Base-by-base conservation (phyloP, 139 green algal species). In the Picochlorum sp. region DNA sequence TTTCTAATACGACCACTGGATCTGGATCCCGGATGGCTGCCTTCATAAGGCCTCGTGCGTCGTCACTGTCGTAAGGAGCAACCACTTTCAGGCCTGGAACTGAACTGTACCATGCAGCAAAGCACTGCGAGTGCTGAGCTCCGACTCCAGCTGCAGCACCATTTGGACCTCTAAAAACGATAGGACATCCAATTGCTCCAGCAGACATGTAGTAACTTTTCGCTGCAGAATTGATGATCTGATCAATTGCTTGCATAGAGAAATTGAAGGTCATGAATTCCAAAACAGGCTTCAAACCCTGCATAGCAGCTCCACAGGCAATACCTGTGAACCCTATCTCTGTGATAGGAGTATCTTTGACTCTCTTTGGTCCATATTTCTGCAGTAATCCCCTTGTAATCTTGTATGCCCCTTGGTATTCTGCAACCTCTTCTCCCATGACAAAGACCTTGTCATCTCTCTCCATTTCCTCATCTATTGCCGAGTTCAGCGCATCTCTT, bases 201-300 rank as follows among this genome's bases (percentile, higher is more conserved):
- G 90, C 91, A 44, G 89, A 97, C 94, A 99, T 99, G 84, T 98
- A 99, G 54, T 95, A 67, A 7, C 89, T 95, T 84, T 99, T 99
- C 26, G 92, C 94, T 4, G 94, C 91, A 15, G 83, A 94, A 83
- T 99, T 99, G 68, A 99, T 82, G 63, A 99, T 95, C 58, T 99
- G 94, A 69, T 98, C 94, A 32, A 98, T 95, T 51, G 93, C 92
- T 81, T 95, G 93, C 88, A 98, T 92, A 21, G 94, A 82, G 70
- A 99, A 99, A 80, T 99, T 99, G 69, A 92, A 99, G 11, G 94
- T 99, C 94, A 99, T 99, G 78, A 99, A 99, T 80, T 99, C 94
- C 32, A 94, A 84, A 15, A 99, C 78, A 20, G 94, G 94, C 44
- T 79, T 81, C 38, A 97, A 65, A 7, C 94, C 94, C 11, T 87